These are phyloP conservation scores for Blastomyces emzantsi DNA, from an alignment of 2,329 filamentous ascomycete species.

Conservation along the genomic window DNA sequence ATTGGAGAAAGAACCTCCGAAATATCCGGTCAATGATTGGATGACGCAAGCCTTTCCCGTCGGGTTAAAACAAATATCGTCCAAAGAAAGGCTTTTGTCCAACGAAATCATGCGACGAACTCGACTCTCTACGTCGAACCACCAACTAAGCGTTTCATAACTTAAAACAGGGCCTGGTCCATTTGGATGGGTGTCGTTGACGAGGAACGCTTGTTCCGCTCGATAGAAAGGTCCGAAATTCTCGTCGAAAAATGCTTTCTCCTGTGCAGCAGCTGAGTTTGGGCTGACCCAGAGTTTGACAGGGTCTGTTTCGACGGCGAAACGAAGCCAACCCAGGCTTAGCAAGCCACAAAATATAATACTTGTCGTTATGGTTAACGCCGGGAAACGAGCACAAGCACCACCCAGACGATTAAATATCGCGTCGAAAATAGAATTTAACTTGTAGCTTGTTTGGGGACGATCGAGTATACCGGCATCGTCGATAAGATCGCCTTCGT, in stretches of 20 bases:
- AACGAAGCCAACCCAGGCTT: slow-evolving; percentile 79
- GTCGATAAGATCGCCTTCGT: slow-evolving; percentile 76
- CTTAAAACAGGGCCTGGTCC: slow-evolving; percentile 68
- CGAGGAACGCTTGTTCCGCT: slow-evolving; percentile 83
- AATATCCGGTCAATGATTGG: slow-evolving; percentile 88
- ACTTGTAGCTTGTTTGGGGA: slow-evolving; percentile 66
- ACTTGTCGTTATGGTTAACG: slow-evolving; percentile 67
- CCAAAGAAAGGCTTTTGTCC: slow-evolving; percentile 57
- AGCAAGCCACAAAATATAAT: slow-evolving; percentile 67
- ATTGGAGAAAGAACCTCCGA: slow-evolving; percentile 56
- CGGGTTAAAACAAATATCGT: slow-evolving; percentile 91
- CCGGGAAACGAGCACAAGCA: slow-evolving; percentile 72
- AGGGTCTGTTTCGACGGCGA: slow-evolving; percentile 82
- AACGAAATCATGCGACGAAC: slow-evolving; percentile 63
- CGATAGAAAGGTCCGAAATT: slow-evolving; percentile 96
- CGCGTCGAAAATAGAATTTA: slow-evolving; percentile 75
- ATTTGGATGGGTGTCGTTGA: slow-evolving; percentile 66
- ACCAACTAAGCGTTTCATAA: slow-evolving; percentile 86
- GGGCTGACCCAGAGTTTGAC: slow-evolving; percentile 96
- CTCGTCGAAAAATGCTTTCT: slow-evolving; percentile 87
- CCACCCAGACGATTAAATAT: slow-evolving; percentile 75
- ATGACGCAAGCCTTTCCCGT: slow-evolving; percentile 82
- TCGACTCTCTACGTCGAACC: slow-evolving; percentile 79
- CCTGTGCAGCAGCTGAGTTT: slow-evolving; percentile 76
- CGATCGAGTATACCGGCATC: slow-evolving; percentile 68